These are phyloP conservation scores for Kalaharituber pfeilii DNA, from an alignment of 2,329 filamentous ascomycete genomes.

Conservation along the genomic window DNA sequence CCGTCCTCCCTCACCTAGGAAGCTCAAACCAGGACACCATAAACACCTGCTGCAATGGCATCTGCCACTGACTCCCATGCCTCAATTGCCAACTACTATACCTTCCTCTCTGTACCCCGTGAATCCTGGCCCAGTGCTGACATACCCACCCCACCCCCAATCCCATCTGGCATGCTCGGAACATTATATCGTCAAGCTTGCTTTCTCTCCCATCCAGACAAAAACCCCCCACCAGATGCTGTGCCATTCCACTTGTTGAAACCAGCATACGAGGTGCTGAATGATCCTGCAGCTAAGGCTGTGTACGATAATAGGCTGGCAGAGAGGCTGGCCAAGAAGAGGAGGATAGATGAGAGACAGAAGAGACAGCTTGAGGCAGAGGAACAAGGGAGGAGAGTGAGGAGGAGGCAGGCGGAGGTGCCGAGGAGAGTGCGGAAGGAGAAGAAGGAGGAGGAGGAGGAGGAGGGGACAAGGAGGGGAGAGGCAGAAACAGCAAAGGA, in stretches of 20 bases:
- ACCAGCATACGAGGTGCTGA: slow-evolving; percentile 35
- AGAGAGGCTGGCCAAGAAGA: slow-evolving; percentile 30
- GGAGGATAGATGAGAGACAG: slow-evolving; percentile 13
- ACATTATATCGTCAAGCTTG: slow-evolving; percentile 35
- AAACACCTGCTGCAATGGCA: no score
- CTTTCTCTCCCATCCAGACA: slow-evolving; percentile 38
- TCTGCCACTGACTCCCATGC: not conserved
- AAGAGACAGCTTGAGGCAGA: slow-evolving; percentile 24
- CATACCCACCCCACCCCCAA: slow-evolving; percentile 23
- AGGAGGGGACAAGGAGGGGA: slow-evolving; percentile 12
- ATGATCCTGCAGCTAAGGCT: slow-evolving; percentile 29
- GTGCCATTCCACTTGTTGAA: slow-evolving; percentile 36
- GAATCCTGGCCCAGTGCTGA: not conserved
- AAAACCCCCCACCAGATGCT: slow-evolving; percentile 32
- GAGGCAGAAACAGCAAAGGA: slow-evolving; percentile 13
- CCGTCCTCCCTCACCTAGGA: no score
- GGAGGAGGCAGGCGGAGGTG: slow-evolving; percentile 30
- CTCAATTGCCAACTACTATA: slow-evolving; percentile 32
- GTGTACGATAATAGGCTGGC: slow-evolving; percentile 34
- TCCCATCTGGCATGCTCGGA: slow-evolving; percentile 31
- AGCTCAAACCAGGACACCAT: no score
- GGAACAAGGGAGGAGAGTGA: no score
- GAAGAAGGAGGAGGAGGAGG: slow-evolving; percentile 27
- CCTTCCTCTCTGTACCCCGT: slow-evolving; percentile 30
- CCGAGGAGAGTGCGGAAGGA: slow-evolving; percentile 31